These are phyloP conservation scores for Aspergillus persii DNA, from an alignment of 2,329 filamentous ascomycete species.

Conservation along the genomic window DNA sequence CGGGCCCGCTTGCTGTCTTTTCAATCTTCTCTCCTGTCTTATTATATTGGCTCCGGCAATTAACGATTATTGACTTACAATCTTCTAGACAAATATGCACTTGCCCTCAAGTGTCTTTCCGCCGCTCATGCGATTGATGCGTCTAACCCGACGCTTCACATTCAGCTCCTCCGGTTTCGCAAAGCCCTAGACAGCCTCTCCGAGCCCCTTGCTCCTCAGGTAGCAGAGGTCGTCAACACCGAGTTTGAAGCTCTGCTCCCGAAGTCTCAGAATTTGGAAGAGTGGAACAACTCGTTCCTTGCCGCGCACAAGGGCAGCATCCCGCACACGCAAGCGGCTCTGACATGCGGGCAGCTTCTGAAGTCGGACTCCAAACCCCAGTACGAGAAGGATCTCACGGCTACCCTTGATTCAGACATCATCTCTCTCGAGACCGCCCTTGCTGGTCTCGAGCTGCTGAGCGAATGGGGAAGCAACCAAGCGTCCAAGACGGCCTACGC, in stretches of 20 bases:
- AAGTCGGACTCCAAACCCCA: constrained; percentile 55
- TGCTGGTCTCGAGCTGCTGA: constrained; percentile 52
- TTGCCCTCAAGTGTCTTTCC: constrained; percentile 81
- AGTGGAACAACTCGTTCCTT: constrained; percentile 67
- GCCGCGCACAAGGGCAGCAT: constrained; percentile 61
- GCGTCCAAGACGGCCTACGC: constrained; percentile 52
- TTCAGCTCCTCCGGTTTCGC: constrained; percentile 70
- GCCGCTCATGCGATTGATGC: constrained; percentile 68
- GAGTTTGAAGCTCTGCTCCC: constrained; percentile 63
- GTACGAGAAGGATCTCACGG: constrained; percentile 62
- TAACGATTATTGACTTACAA: background rate
- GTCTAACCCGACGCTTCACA: constrained; percentile 69
- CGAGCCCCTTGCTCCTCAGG: constrained; percentile 62
- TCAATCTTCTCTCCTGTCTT: too few relatives aligned
- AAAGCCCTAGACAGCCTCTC: constrained; percentile 57
- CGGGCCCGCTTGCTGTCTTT: background rate
- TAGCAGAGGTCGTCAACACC: constrained; percentile 66
- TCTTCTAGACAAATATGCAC: constrained; percentile 72
- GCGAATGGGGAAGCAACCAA: constrained; percentile 51
- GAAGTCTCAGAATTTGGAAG: constrained; percentile 55
- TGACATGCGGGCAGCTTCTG: constrained; percentile 59
- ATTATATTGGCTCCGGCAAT: background rate
- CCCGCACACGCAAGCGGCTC: constrained; percentile 61
- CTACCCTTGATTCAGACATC: constrained; percentile 53
- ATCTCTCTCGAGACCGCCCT: constrained; percentile 58